phyloP scores from a whole-genome alignment of 371 early-diverging fungal genomes.

The Nematocida homosporus region DNA sequence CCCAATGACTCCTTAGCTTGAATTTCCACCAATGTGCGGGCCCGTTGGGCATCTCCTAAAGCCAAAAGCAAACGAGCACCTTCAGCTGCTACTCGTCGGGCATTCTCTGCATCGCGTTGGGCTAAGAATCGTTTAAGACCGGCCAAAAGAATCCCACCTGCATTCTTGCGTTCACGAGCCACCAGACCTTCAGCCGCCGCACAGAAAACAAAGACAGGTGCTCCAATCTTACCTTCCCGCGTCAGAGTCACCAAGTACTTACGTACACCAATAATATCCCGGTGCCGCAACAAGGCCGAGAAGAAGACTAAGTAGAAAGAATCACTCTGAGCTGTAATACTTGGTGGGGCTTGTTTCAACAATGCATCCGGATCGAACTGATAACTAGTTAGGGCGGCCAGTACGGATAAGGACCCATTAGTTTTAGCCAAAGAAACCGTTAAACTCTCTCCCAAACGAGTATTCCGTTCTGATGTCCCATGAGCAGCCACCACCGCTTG shows the following conservation, averaged over 20 bases:
- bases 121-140: conserved; percentile 20
- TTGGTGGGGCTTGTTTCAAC: conserved; percentile 21
- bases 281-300: conserved; percentile 18
- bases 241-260: conserved; percentile 29
- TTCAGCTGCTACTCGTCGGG: conserved; percentile 20
- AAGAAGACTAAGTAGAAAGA: conserved; percentile 43
- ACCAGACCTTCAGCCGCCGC: conserved; percentile 12
- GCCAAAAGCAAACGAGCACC: conserved; percentile 38
- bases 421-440: conserved; percentile 17
- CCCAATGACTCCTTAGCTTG: conserved; percentile 9
- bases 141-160: conserved; percentile 28
- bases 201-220: conserved; percentile 4
- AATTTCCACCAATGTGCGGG: conserved; percentile 21
- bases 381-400: conserved; percentile 4
- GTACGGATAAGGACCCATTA: conserved; percentile 6
- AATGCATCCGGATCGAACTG: conserved; percentile 11
- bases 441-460: conserved; percentile 10
- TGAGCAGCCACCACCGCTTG: conserved; percentile 3
- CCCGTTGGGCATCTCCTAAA: conserved; percentile 36
- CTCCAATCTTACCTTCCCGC: conserved; percentile 39
- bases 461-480: conserved; percentile 23
- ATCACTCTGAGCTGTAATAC: conserved; percentile 40
- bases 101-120: conserved; percentile 9
- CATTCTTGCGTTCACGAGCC: conserved; percentile 26
- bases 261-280: conserved; percentile 10